Conservation (phyloP, 169 alveolate genomes). For the Eimeria maxima region DNA sequence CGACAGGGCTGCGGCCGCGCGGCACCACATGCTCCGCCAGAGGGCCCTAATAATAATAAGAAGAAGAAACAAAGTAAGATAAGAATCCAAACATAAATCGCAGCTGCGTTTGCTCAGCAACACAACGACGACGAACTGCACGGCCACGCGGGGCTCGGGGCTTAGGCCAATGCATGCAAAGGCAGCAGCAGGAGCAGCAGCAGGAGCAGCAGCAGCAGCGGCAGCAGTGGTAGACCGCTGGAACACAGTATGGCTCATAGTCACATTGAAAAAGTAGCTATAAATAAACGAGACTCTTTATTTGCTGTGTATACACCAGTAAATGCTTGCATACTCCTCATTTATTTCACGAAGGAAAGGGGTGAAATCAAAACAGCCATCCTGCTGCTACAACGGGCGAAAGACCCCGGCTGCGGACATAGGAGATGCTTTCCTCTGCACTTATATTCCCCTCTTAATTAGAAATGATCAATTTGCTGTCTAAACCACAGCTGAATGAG, state of each 20-base stretch:
- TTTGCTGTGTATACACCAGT: not conserved
- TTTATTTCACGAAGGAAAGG: not conserved
- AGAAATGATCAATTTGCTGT: not conserved
- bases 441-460: not conserved
- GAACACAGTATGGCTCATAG: not conserved
- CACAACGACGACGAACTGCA: not conserved
- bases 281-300: not conserved
- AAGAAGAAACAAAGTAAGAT: no score
- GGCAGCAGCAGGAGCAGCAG: conserved; percentile 25
- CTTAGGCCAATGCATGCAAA: not conserved
- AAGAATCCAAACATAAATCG: not conserved
- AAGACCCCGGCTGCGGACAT: not conserved
- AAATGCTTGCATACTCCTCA: not conserved
- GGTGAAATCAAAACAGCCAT: not conserved
- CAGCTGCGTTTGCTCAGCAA: not conserved
- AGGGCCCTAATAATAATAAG: no score
- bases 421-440: not conserved
- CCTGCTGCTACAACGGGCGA: not conserved
- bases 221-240: conserved; percentile 26
- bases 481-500: not conserved
- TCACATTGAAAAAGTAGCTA: not conserved
- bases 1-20: no score
- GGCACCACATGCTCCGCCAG: no score
- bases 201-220: not conserved
- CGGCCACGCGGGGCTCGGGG: not conserved